Evolutionary conservation across 176 grass and related monocot genomes (phyloP).

Genomic region (Hordeum vulgare): DNA sequence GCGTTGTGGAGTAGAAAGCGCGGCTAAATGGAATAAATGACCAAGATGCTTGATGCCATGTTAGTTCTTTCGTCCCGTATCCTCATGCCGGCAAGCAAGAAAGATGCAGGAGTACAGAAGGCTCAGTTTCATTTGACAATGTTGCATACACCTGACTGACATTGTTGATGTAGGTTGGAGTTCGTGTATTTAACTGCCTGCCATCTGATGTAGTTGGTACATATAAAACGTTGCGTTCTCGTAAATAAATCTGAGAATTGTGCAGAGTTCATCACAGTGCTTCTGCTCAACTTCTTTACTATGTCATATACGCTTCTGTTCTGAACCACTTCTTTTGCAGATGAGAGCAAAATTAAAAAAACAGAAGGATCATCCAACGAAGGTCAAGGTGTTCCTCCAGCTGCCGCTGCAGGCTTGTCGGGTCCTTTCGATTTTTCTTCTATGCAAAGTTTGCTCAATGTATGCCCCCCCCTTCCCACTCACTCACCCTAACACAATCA

Average conservation of each 20-base stretch:
- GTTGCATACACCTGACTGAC: background rate
- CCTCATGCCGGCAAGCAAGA: background rate
- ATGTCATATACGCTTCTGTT: background rate
- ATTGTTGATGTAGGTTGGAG: background rate
- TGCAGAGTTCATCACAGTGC: background rate
- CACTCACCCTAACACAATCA: background rate
- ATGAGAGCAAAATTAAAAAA: slow-evolving; percentile 52
- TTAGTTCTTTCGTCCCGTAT: background rate
- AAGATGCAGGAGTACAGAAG: background rate
- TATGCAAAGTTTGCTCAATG: slow-evolving; percentile 73
- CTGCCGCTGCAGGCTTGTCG: slow-evolving; percentile 19
- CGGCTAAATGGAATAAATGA: background rate
- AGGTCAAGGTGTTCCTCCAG: slow-evolving; percentile 24
- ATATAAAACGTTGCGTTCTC: background rate
- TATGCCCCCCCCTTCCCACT: slow-evolving; percentile 20
- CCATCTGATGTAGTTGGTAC: background rate
- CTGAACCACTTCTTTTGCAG: slow-evolving; percentile 20
- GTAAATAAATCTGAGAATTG: background rate
- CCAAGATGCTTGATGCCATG: background rate
- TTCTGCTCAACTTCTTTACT: slow-evolving; percentile 5
- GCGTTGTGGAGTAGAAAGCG: background rate
- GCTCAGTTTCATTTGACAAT: background rate
- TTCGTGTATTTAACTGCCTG: slow-evolving; percentile 1
- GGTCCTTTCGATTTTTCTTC: slow-evolving; percentile 78
- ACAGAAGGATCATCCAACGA: slow-evolving; percentile 58